A percentile compares a stretch with the other conserved stretches of the same genome.
phyloP scores from a whole-genome alignment of 2,329 filamentous ascomycete species.

The Amauroascus verrucosus region DNA sequence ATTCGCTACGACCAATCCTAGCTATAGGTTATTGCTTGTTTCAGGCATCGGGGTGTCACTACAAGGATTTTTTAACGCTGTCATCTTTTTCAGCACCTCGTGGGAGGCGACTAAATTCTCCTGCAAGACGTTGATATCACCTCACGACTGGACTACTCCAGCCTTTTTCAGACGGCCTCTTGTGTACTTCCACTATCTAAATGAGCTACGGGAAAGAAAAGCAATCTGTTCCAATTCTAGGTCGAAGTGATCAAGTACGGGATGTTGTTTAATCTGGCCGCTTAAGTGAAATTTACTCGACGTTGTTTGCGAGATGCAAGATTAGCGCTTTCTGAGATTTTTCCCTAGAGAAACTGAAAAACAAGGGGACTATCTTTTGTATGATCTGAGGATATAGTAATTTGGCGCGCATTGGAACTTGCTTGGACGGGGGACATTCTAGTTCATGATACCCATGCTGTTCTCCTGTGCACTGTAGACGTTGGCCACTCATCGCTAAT shows the following conservation, averaged over 20 bases:
- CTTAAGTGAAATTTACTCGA: not conserved
- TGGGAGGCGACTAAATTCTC: slow-evolving; percentile 19
- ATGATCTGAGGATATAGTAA: no score
- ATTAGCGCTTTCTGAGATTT: not conserved
- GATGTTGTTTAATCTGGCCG: not conserved
- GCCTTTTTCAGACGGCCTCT: not conserved
- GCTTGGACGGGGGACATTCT: no score
- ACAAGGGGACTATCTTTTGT: no score
- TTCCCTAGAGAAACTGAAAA: no score
- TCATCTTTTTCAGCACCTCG: slow-evolving; percentile 65
- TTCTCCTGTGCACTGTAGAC: no score
- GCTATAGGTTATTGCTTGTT: slow-evolving; percentile 55
- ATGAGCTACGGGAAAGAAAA: not conserved
- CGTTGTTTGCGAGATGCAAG: not conserved
- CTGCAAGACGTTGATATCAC: not conserved
- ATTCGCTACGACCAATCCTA: slow-evolving; percentile 48
- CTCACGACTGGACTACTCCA: not conserved
- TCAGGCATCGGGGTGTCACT: slow-evolving; percentile 66
- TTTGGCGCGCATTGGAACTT: no score
- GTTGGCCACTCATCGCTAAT: no score
- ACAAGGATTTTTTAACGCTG: slow-evolving; percentile 75
- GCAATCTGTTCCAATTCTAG: not conserved
- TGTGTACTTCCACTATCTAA: not conserved
- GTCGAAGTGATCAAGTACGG: no score
- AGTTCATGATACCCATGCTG: no score